Conservation (phyloP, 1,284 basidiomycete species). For the Cutaneotrichosporon cyanovorans region DNA sequence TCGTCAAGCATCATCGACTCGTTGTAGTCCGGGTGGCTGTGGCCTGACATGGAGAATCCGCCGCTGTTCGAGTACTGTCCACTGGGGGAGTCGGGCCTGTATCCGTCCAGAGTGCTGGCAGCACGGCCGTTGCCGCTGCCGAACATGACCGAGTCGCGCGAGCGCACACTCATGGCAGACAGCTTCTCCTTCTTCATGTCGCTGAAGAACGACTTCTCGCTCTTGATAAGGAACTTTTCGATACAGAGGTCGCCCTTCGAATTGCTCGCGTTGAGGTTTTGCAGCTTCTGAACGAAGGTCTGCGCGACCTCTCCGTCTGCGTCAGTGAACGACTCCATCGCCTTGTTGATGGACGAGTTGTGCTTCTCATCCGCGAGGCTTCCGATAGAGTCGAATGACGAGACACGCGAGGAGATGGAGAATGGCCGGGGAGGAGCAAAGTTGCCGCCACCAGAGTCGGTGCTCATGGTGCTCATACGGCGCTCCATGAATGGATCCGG, state of each 20-base stretch:
- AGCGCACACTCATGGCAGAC: constrained; percentile 47
- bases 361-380: constrained; percentile 81
- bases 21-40: constrained; percentile 47
- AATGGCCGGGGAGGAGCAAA: constrained; percentile 61
- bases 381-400: constrained; percentile 77
- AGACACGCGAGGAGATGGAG: constrained; percentile 66
- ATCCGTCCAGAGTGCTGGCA: constrained; percentile 59
- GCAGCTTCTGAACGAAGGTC: constrained; percentile 77
- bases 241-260: constrained; percentile 85
- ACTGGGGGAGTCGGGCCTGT: constrained; percentile 55
- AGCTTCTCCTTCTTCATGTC: constrained; percentile 74
- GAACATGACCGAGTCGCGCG: constrained; percentile 59
- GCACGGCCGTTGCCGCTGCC: constrained; percentile 8
- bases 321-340: constrained; percentile 87
- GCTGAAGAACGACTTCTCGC: constrained; percentile 85
- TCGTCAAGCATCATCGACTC: constrained; percentile 50
- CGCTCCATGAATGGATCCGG: constrained; percentile 70
- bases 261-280: constrained; percentile 69
- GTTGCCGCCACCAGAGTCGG: constrained; percentile 15
- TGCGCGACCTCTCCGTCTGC: constrained; percentile 81
- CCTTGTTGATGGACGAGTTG: constrained; percentile 84
- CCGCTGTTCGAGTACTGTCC: constrained; percentile 2
- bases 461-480: constrained; percentile 30
- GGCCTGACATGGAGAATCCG: constrained; percentile 39
- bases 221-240: constrained; percentile 79